phyloP scores from a whole-genome alignment of 1,139 yeast species.

The Candida labiduridarum region DNA sequence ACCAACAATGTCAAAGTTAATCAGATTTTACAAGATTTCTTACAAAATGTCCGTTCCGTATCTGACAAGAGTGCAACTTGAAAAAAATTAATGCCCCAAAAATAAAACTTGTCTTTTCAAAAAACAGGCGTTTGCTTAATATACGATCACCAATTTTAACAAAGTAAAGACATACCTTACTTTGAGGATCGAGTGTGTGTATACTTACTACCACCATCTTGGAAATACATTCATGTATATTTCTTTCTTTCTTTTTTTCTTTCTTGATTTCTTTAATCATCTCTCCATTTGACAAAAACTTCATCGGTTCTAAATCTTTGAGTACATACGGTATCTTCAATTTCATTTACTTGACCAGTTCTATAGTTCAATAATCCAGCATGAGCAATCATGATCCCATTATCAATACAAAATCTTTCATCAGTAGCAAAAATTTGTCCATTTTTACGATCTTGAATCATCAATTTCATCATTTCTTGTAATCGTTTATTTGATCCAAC shows the following conservation, averaged over 20 bases:
- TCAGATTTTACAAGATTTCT: not conserved
- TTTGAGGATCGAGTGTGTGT: slow-evolving; percentile 12
- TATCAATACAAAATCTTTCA: slow-evolving; percentile 94
- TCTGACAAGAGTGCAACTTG: slow-evolving; percentile 29
- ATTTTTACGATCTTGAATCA: slow-evolving; percentile 82
- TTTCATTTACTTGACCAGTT: slow-evolving; percentile 67
- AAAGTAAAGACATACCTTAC: slow-evolving; percentile 10
- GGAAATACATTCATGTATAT: not conserved
- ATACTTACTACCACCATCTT: not conserved
- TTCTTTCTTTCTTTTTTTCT: not conserved
- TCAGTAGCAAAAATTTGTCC: slow-evolving; percentile 93
- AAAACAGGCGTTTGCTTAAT: slow-evolving; percentile 20
- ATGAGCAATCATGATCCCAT: slow-evolving; percentile 98
- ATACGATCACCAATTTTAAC: slow-evolving; percentile 22
- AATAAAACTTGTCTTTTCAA: slow-evolving; percentile 20
- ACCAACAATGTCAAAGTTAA: slow-evolving; percentile 7
- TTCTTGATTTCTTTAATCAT: slow-evolving; percentile 48
- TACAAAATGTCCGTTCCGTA: slow-evolving; percentile 32
- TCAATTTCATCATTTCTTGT: slow-evolving; percentile 93
- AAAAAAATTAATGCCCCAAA: not conserved
- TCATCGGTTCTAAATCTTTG: slow-evolving; percentile 95
- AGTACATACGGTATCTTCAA: slow-evolving; percentile 81
- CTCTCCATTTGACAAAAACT: slow-evolving; percentile 88
- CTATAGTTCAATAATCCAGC: slow-evolving; percentile 90
- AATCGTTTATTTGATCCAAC: slow-evolving; percentile 92